Conservation (phyloP, 768 basidiomycete genomes). For the Leucosporidium scottii region DNA sequence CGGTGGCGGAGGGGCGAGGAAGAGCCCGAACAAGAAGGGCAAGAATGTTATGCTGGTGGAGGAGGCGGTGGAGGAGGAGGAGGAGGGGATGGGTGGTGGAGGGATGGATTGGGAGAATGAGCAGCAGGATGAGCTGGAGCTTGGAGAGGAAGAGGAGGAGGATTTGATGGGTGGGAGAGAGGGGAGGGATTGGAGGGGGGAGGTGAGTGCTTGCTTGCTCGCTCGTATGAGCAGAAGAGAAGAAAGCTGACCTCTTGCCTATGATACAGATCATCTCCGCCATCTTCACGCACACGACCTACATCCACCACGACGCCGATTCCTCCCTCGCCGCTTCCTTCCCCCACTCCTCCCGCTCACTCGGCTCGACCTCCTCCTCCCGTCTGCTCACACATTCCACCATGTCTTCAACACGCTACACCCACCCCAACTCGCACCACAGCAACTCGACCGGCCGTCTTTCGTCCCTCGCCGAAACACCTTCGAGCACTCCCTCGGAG, state of each 20-base stretch:
- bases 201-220: background rate
- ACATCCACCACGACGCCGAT: constrained; percentile 6
- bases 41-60: background rate
- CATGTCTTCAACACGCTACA: background rate
- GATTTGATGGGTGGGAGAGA: background rate
- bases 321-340: background rate
- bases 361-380: background rate
- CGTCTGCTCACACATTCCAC: background rate
- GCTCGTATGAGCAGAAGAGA: background rate
- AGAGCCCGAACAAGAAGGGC: constrained; percentile 4
- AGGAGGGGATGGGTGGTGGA: too few relatives aligned
- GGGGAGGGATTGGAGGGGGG: constrained; percentile 6
- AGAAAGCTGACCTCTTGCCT: background rate
- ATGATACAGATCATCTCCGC: constrained; percentile 8
- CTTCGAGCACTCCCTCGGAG: background rate
- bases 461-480: background rate
- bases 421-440: background rate
- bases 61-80: constrained; percentile 16
- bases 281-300: constrained; percentile 21
- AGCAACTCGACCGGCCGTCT: background rate
- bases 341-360: background rate
- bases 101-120: constrained; percentile 4
- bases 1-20: too few relatives aligned
- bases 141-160: background rate
- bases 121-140: background rate